Conservation (phyloP, 2,329 filamentous ascomycete species). For the Penicillium sp. region DNA sequence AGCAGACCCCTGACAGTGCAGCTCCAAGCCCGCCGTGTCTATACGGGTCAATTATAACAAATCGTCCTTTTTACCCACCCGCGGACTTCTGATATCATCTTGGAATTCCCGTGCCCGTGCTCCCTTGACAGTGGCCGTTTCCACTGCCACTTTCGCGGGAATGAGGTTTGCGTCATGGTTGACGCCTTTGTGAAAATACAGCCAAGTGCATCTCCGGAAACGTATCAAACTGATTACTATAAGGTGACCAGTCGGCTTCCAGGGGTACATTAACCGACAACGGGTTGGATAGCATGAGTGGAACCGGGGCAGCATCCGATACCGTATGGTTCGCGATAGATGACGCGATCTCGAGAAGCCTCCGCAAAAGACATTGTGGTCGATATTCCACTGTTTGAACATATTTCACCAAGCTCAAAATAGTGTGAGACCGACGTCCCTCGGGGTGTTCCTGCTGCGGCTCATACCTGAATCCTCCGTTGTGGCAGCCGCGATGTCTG, state of each 20-base stretch:
- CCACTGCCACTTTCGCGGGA: slow-evolving; percentile 43
- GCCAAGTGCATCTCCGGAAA: slow-evolving; percentile 49
- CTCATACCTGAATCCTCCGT: slow-evolving; percentile 50
- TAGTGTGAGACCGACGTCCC: slow-evolving; percentile 37
- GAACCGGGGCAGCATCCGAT: slow-evolving; percentile 46
- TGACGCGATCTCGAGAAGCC: slow-evolving; percentile 25
- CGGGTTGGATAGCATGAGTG: slow-evolving; percentile 35
- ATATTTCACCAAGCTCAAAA: slow-evolving; percentile 37
- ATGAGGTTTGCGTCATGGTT: slow-evolving; percentile 39
- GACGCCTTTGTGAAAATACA: slow-evolving; percentile 43
- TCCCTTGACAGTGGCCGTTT: slow-evolving; percentile 50
- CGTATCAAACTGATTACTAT: slow-evolving; percentile 49
- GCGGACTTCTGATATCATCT: slow-evolving; percentile 32
- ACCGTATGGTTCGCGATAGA: slow-evolving; percentile 31
- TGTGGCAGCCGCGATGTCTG: slow-evolving; percentile 25
- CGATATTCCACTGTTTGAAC: slow-evolving; percentile 35
- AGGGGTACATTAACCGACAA: slow-evolving; percentile 41
- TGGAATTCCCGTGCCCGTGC: slow-evolving; percentile 45
- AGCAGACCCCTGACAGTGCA: slow-evolving; percentile 20
- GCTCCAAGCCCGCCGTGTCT: slow-evolving; percentile 25
- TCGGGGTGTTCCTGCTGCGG: slow-evolving; percentile 43
- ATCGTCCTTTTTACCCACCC: slow-evolving; percentile 28
- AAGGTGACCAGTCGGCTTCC: slow-evolving; percentile 50
- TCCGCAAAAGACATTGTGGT: slow-evolving; percentile 48
- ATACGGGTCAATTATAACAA: slow-evolving; percentile 29